A percentile compares a stretch with the other conserved stretches of the same genome.
These are phyloP conservation scores for Heliamphora ciliata DNA, from an alignment of 179 eudicot genomes.

Conservation along the genomic window DNA sequence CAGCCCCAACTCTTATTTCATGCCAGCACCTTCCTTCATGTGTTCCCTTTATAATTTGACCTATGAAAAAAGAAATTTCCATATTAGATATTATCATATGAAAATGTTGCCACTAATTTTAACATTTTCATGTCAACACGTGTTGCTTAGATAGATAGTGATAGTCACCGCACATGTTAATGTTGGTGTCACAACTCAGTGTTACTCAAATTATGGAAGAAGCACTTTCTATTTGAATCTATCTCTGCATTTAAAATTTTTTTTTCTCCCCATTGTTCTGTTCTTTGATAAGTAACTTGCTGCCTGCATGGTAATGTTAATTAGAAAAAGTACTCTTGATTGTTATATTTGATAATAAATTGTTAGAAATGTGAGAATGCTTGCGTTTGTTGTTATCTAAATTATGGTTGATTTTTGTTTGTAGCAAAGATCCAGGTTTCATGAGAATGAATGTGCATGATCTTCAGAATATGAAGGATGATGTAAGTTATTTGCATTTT, in stretches of 20 bases:
- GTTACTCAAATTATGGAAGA: background rate
- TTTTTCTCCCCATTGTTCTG: background rate
- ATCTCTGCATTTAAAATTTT: background rate
- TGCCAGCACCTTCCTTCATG: background rate
- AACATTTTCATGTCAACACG: background rate
- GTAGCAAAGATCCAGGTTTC: slow-evolving; percentile 97
- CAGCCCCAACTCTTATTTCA: slow-evolving; percentile 4
- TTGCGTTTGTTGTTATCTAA: background rate
- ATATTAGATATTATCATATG: background rate
- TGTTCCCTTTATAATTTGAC: slow-evolving; percentile 6
- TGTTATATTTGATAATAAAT: background rate
- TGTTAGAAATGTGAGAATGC: background rate
- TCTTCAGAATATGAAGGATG: slow-evolving; percentile 77
- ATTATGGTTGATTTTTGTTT: slow-evolving; percentile 20
- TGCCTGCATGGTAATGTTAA: too few species aligned
- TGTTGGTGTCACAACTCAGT: background rate
- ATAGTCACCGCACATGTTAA: background rate
- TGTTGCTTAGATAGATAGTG: background rate
- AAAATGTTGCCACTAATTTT: background rate
- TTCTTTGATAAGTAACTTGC: background rate
- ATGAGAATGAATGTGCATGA: slow-evolving; percentile 73
- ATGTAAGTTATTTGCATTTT: slow-evolving; percentile 51
- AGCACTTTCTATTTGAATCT: background rate
- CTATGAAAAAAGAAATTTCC: background rate
- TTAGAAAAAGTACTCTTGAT: background rate